phyloP scores from a whole-genome alignment of 768 basidiomycete genomes.

The Tricholoma hemisulphureum region DNA sequence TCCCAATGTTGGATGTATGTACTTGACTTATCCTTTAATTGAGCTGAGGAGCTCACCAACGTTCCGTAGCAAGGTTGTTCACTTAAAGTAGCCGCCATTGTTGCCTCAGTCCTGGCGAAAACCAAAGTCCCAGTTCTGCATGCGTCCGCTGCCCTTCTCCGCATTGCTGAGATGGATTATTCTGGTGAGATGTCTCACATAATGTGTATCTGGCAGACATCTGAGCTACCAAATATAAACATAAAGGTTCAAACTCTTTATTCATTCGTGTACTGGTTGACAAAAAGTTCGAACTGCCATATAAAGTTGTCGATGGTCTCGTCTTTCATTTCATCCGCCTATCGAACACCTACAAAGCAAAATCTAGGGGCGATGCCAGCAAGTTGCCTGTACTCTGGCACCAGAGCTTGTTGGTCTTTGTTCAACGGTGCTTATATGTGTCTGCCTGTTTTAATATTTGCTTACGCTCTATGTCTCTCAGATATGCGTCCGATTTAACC shows the following conservation, averaged over 20 bases:
- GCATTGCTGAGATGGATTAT: slow-evolving; percentile 96
- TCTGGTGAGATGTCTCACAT: slow-evolving; percentile 49
- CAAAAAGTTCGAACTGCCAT: slow-evolving; percentile 97
- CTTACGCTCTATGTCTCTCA: slow-evolving; percentile 29
- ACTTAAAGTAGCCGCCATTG: slow-evolving; percentile 90
- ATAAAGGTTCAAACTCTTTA: slow-evolving; percentile 80
- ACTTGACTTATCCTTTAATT: neutral
- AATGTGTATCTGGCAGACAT: neutral
- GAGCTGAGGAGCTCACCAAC: neutral
- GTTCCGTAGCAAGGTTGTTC: slow-evolving; percentile 64
- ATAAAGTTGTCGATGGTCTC: slow-evolving; percentile 95
- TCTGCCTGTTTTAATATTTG: neutral
- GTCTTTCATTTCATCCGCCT: slow-evolving; percentile 98
- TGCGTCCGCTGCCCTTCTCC: slow-evolving; percentile 90
- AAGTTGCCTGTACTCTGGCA: slow-evolving; percentile 98
- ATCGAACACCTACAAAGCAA: slow-evolving; percentile 84
- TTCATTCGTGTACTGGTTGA: slow-evolving; percentile 96
- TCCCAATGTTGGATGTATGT: slow-evolving; percentile 89
- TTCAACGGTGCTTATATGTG: slow-evolving; percentile 64
- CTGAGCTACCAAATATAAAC: neutral
- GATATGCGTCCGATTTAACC: slow-evolving; percentile 91
- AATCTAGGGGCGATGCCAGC: slow-evolving; percentile 64
- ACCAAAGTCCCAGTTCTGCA: slow-evolving; percentile 96
- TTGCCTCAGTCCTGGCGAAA: slow-evolving; percentile 87
- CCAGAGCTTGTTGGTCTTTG: slow-evolving; percentile 92